These are phyloP conservation scores for Penicillium pulvis DNA, from an alignment of 495 filamentous ascomycete species.

Conservation along the genomic window DNA sequence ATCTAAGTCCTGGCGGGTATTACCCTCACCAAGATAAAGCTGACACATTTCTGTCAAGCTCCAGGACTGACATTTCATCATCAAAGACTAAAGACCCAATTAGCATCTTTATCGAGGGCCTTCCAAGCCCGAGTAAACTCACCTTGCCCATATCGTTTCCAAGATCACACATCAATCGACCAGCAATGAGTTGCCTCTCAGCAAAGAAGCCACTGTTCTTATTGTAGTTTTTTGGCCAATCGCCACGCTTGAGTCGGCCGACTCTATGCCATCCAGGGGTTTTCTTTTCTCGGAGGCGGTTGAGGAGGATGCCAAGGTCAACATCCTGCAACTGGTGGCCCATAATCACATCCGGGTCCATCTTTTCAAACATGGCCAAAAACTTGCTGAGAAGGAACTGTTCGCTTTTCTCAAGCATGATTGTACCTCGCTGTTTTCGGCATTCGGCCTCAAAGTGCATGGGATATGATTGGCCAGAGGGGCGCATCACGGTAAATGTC, in stretches of 20 bases:
- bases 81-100: conserved; percentile 64
- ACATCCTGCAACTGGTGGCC: conserved; percentile 97
- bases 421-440: conserved; percentile 67
- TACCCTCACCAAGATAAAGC: conserved; percentile 73
- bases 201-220: conserved; percentile 88
- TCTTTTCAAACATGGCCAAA: conserved; percentile 79
- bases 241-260: conserved; percentile 76
- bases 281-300: conserved; percentile 84
- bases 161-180: conserved; percentile 89
- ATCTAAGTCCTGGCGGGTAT: conserved; percentile 77
- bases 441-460: conserved; percentile 79
- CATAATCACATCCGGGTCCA: conserved; percentile 91
- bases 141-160: conserved; percentile 94
- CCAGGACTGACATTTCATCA: conserved; percentile 98
- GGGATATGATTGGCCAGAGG: conserved; percentile 72
- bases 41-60: conserved; percentile 96
- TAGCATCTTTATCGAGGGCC: conserved; percentile 19
- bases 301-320: conserved; percentile 88
- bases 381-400: conserved; percentile 82
- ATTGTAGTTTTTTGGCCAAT: conserved; percentile 88
- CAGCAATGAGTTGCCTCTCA: conserved; percentile 86
- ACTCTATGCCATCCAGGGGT: conserved; percentile 91
- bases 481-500: conserved; percentile 89
- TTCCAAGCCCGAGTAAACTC: conserved; percentile 7
- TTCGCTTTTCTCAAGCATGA: conserved; percentile 81